Evolutionary conservation across 345 rosid genomes (phyloP).

Genomic region (Eucalyptus globulus): DNA sequence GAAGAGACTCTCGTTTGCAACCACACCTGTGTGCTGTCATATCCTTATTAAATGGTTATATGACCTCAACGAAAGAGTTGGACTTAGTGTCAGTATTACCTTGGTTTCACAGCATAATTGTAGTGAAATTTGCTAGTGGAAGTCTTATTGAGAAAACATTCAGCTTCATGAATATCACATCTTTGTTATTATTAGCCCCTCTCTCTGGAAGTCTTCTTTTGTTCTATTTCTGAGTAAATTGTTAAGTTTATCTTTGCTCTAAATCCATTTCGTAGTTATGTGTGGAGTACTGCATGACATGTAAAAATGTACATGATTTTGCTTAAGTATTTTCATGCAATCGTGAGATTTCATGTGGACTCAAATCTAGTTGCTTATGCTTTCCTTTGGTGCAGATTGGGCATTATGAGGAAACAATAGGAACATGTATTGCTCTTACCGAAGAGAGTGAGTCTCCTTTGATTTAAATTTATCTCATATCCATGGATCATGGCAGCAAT

Average conservation of each 20-base stretch:
- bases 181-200: background rate
- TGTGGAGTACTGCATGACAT: background rate
- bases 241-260: background rate
- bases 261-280: background rate
- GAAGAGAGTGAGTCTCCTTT: conserved; percentile 22
- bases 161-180: background rate
- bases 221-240: background rate
- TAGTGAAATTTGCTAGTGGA: background rate
- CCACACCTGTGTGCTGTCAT: background rate
- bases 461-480: background rate
- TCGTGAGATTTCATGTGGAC: background rate
- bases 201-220: background rate
- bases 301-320: background rate
- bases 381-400: conserved; percentile 22
- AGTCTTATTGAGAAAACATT: background rate
- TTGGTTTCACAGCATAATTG: background rate
- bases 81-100: background rate
- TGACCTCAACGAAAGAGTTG: background rate
- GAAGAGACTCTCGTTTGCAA: background rate
- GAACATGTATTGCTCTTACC: conserved; percentile 38
- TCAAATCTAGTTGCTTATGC: background rate
- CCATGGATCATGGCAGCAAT: background rate
- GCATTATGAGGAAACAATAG: conserved; percentile 51
- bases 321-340: background rate
- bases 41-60: background rate